A percentile compares a stretch with the other conserved stretches of the same genome.
Evolutionary conservation across 2,329 filamentous ascomycete genomes (phyloP).

Genomic region (Penicillium sp.): DNA sequence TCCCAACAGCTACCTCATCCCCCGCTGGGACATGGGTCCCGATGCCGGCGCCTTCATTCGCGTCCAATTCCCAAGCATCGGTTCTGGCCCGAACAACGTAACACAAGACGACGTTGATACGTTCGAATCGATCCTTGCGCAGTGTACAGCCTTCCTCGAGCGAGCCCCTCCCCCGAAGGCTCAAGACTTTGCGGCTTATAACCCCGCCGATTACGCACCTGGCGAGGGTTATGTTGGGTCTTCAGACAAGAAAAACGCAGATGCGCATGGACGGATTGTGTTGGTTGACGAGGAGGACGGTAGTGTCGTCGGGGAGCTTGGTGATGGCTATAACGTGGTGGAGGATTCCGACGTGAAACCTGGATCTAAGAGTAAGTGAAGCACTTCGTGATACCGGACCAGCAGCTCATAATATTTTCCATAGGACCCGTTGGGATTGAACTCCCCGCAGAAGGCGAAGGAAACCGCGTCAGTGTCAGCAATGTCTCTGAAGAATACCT

Average conservation of each 20-base stretch:
- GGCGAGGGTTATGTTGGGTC: constrained; percentile 72
- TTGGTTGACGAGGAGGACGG: constrained; percentile 95
- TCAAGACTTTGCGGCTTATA: constrained; percentile 58
- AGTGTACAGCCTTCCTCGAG: constrained; percentile 94
- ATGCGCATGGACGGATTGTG: constrained; percentile 73
- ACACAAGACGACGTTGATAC: constrained; percentile 92
- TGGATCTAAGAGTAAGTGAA: constrained; percentile 80
- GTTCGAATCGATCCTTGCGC: constrained; percentile 96
- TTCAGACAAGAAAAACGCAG: constrained; percentile 29
- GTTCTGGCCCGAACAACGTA: constrained; percentile 63
- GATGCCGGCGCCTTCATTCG: constrained; percentile 88
- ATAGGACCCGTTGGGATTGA: constrained; percentile 52
- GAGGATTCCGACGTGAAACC: constrained; percentile 74
- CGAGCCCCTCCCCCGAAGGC: constrained; percentile 65
- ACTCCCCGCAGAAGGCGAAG: constrained; percentile 48
- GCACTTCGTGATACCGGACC: background rate
- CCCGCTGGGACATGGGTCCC: constrained; percentile 88
- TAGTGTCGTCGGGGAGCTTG: constrained; percentile 88
- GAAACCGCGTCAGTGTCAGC: constrained; percentile 49
- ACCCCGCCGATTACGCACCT: constrained; percentile 76
- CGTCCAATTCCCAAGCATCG: constrained; percentile 81
- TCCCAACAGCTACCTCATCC: constrained; percentile 88
- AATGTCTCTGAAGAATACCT: constrained; percentile 63
- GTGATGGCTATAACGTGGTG: constrained; percentile 76
- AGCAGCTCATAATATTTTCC: constrained; percentile 11